Evolutionary conservation across 1,139 yeast genomes (phyloP), one percentile per base, ranked within the genome.

Genomic region (Sugiyamaella paludigena): DNA sequence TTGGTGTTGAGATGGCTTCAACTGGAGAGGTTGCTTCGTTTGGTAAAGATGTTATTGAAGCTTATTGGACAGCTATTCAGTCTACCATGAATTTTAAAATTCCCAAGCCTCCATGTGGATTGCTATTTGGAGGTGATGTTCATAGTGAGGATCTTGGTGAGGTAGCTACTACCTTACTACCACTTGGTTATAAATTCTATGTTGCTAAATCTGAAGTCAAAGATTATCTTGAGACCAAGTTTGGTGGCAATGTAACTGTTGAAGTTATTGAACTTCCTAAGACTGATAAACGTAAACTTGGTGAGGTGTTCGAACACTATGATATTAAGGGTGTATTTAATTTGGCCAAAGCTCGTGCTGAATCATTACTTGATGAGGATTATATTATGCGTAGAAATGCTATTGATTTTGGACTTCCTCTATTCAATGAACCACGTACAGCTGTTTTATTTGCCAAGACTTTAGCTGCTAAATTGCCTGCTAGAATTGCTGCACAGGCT

Each of bases 321-420:
- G 80, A 89, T 62, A 82, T 92, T 65, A 79, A 84, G 57, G 84
- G 88, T 54, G 98, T 92, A 30, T 82, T 92, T 78, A 94, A 94
- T 73, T 79, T 92, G 65, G 97, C 98, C 46, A 78, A 77, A 61
- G 85, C 88, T 43, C 81, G 97, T 68, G 98, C 98, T 35, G 94
- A 87, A 64, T 73, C 78, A 57, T 77, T 87, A 58, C 72, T 81
- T 56, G 98, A 92, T 63, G 84, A 86, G 69, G 98, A 92, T 72
- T 92, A 92, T 67, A 85, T 91, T 49, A 92, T 92, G 98, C 84
- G 99, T 77, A 84, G 99, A 76, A 92, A 91, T 68, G 98, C 98
- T 46, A 94, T 92, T 73, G 99, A 92, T 71, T 92, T 94, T 69
- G 98, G 87, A 52, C 85, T 92, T 63, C 97, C 98, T 43, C 77